phyloP scores from a whole-genome alignment of 371 early-diverging fungal species.

The Mucor sp. region DNA sequence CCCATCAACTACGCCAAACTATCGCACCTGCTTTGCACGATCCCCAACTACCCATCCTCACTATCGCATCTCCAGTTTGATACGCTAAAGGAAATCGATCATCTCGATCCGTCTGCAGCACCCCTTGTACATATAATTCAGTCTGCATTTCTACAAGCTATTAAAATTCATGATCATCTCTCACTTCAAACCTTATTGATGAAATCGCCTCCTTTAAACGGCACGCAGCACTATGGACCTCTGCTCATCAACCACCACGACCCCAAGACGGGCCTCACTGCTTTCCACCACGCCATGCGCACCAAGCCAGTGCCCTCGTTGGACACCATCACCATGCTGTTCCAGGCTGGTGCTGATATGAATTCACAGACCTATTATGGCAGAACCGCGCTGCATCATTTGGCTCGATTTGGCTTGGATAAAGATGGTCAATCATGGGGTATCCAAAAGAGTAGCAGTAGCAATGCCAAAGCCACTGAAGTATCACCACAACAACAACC shows the following conservation, averaged over 20 bases:
- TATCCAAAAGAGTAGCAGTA: slow-evolving; percentile 44
- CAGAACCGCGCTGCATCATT: slow-evolving; percentile 66
- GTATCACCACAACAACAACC: neutral
- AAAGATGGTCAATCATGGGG: slow-evolving; percentile 47
- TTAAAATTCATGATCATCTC: slow-evolving; percentile 62
- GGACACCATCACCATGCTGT: slow-evolving; percentile 63
- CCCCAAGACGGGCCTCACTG: slow-evolving; percentile 63
- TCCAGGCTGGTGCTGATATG: slow-evolving; percentile 68
- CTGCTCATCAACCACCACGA: slow-evolving; percentile 63
- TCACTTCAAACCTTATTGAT: slow-evolving; percentile 58
- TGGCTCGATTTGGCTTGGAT: slow-evolving; percentile 57
- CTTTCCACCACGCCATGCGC: slow-evolving; percentile 67
- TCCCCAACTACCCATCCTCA: slow-evolving; percentile 45
- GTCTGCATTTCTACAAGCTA: slow-evolving; percentile 56
- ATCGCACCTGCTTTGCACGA: slow-evolving; percentile 51
- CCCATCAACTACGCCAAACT: slow-evolving; percentile 56
- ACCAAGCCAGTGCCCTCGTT: slow-evolving; percentile 61
- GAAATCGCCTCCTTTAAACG: slow-evolving; percentile 37
- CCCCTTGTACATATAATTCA: slow-evolving; percentile 47
- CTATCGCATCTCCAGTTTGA: slow-evolving; percentile 53
- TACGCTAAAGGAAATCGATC: slow-evolving; percentile 35
- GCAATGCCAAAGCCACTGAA: slow-evolving; percentile 8
- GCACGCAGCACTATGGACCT: slow-evolving; percentile 16
- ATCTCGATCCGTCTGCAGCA: slow-evolving; percentile 35
- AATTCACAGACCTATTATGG: slow-evolving; percentile 67